These are phyloP conservation scores for Westerdykella ornata DNA, from an alignment of 2,329 filamentous ascomycete species.

Conservation along the genomic window DNA sequence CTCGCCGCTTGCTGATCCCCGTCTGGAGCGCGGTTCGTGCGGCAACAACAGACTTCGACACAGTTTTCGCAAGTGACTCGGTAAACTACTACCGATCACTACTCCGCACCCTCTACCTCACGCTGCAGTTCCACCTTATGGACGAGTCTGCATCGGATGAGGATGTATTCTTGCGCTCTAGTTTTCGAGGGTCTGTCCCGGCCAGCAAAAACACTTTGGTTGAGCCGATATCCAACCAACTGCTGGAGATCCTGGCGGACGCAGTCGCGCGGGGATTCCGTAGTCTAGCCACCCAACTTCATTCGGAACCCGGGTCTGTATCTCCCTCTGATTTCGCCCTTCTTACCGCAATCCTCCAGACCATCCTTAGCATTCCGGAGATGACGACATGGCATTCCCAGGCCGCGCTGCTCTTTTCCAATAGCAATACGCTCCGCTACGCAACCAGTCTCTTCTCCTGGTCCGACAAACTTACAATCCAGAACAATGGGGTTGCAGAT, in stretches of 20 bases:
- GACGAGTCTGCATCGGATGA: conserved; percentile 26
- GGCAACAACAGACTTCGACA: conserved; percentile 53
- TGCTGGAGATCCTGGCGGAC: conserved; percentile 72
- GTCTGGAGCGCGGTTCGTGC: conserved; percentile 56
- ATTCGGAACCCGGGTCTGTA: conserved; percentile 61
- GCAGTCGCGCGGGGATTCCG: conserved; percentile 79
- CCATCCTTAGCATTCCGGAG: conserved; percentile 69
- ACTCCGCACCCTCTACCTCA: conserved; percentile 76
- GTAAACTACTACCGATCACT: conserved; percentile 74
- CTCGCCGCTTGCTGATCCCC: conserved; percentile 49
- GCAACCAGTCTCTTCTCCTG: conserved; percentile 87
- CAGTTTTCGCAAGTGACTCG: conserved; percentile 50
- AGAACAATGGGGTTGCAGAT: conserved; percentile 54
- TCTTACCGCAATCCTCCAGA: conserved; percentile 81
- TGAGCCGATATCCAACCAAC: conserved; percentile 29
- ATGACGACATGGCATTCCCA: conserved; percentile 57
- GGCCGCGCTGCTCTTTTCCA: conserved; percentile 46
- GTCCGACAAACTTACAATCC: conserved; percentile 71
- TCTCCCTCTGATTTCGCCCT: conserved; percentile 77
- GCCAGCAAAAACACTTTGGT: conserved; percentile 39
- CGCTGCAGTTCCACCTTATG: conserved; percentile 58
- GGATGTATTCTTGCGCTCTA: conserved; percentile 25
- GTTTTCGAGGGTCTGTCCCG: conserved; percentile 31
- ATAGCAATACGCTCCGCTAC: conserved; percentile 65
- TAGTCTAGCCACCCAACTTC: conserved; percentile 71